A percentile compares a stretch with the other conserved stretches of the same genome.
These are phyloP conservation scores for Lactarius trivialis DNA, from an alignment of 768 basidiomycete genomes.

Conservation along the genomic window DNA sequence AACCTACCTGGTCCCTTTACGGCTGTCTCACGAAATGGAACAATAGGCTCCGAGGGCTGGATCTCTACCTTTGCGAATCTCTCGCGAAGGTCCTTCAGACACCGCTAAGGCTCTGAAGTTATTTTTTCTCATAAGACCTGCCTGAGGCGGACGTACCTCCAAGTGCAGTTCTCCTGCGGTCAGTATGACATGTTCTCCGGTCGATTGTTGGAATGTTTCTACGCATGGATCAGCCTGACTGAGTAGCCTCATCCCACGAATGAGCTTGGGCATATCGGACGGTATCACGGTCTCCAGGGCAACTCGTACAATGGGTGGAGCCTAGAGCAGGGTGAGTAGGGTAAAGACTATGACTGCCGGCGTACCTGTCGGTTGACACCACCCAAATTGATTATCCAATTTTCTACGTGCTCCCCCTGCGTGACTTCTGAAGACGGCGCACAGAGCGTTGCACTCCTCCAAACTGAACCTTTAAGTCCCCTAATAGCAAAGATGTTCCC, in stretches of 20 bases:
- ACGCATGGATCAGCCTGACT: slow-evolving; percentile 96
- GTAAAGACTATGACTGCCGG: background rate
- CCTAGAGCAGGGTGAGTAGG: slow-evolving; percentile 36
- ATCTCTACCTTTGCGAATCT: slow-evolving; percentile 92
- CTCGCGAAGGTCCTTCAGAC: slow-evolving; percentile 92
- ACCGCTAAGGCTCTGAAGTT: slow-evolving; percentile 50
- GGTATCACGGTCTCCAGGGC: slow-evolving; percentile 82
- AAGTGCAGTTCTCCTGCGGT: slow-evolving; percentile 94
- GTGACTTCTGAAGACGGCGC: slow-evolving; percentile 47
- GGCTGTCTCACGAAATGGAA: slow-evolving; percentile 95
- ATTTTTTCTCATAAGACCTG: background rate
- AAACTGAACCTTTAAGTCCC: slow-evolving; percentile 85
- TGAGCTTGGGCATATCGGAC: slow-evolving; percentile 83
- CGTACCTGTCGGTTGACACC: slow-evolving; percentile 58
- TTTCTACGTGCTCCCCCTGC: slow-evolving; percentile 33
- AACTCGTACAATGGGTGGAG: slow-evolving; percentile 88
- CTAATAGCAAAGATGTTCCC: slow-evolving; percentile 93
- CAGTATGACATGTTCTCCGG: slow-evolving; percentile 94
- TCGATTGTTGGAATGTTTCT: slow-evolving; percentile 94
- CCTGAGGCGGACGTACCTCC: slow-evolving; percentile 50
- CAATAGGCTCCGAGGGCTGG: slow-evolving; percentile 90
- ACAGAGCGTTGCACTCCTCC: slow-evolving; percentile 87
- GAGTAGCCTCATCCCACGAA: slow-evolving; percentile 80
- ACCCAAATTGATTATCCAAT: slow-evolving; percentile 75
- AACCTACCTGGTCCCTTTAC: slow-evolving; percentile 64